These are phyloP conservation scores for Diversispora epigaea DNA, from an alignment of 192 early-diverging fungal genomes.

Conservation along the genomic window DNA sequence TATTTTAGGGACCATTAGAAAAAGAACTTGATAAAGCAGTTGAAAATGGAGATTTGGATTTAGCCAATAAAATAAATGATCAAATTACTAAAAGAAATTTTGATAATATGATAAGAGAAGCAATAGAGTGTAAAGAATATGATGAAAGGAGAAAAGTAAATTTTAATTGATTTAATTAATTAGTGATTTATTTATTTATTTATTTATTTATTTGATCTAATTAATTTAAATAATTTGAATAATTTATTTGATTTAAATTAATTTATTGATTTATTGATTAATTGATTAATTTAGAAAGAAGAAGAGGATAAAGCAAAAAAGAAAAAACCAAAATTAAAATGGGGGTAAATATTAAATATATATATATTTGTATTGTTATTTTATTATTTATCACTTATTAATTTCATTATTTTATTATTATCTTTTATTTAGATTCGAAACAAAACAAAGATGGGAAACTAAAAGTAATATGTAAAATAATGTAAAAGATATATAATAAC, in stretches of 20 bases:
- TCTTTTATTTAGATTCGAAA: slow-evolving; percentile 23
- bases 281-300: slow-evolving; percentile 11
- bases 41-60: slow-evolving; percentile 15
- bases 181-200: background rate
- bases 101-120: slow-evolving; percentile 5
- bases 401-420: background rate
- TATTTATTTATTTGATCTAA: background rate
- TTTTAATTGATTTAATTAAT: background rate
- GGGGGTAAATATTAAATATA: slow-evolving; percentile 16
- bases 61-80: slow-evolving; percentile 26
- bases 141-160: slow-evolving; percentile 23
- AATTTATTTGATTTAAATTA: background rate
- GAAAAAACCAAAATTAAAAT: slow-evolving; percentile 28
- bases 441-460: slow-evolving; percentile 33
- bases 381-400: too few species aligned
- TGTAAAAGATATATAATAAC: background rate
- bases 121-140: slow-evolving; percentile 31
- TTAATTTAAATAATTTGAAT: background rate
- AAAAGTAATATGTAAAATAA: slow-evolving; percentile 33
- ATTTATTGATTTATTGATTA: background rate
- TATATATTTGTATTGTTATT: background rate
- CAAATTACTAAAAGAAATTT: slow-evolving; percentile 20
- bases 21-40: slow-evolving; percentile 31
- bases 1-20: slow-evolving; percentile 1
- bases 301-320: slow-evolving; percentile 26